Evolutionary conservation across 2,329 filamentous ascomycete species (phyloP).

Genomic region (Paracoccidioides brasiliensis): DNA sequence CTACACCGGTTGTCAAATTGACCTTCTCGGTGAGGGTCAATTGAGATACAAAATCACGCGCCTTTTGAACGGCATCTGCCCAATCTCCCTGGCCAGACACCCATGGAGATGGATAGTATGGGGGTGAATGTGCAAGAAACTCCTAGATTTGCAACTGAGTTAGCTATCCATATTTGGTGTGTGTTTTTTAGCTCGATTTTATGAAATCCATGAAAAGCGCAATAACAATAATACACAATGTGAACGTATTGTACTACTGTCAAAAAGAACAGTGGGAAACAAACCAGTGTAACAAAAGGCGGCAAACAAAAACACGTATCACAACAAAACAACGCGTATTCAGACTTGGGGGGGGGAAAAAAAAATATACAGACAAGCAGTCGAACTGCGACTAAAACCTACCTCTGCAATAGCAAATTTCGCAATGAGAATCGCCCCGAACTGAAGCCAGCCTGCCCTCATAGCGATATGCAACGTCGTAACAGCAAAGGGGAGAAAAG

Average conservation of each 20-base stretch:
- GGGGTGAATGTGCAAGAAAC: slow-evolving; percentile 38
- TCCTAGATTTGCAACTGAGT: not conserved
- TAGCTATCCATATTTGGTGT: not conserved
- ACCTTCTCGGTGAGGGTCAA: slow-evolving; percentile 81
- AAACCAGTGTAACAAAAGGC: not conserved
- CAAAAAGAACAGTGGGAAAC: not conserved
- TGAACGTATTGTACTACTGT: not conserved
- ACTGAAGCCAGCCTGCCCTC: slow-evolving; percentile 25
- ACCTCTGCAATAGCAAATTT: slow-evolving; percentile 24
- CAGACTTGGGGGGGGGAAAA: not conserved
- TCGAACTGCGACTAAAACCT: slow-evolving; percentile 1
- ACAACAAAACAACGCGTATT: no score
- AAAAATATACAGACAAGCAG: not conserved
- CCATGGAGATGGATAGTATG: slow-evolving; percentile 80
- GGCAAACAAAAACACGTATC: not conserved
- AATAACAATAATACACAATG: not conserved
- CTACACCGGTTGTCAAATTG: slow-evolving; percentile 83
- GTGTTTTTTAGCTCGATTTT: not conserved
- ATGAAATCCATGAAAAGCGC: not conserved
- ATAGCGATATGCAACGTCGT: slow-evolving; percentile 12
- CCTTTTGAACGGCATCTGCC: slow-evolving; percentile 62
- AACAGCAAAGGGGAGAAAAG: no score
- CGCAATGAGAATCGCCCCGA: slow-evolving; percentile 20
- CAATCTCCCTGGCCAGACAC: slow-evolving; percentile 61
- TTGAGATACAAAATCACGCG: slow-evolving; percentile 66